A percentile compares a stretch with the other conserved stretches of the same genome.
These are phyloP conservation scores for Diaporthe destruens DNA, from an alignment of 2,329 filamentous ascomycete species.

Conservation along the genomic window DNA sequence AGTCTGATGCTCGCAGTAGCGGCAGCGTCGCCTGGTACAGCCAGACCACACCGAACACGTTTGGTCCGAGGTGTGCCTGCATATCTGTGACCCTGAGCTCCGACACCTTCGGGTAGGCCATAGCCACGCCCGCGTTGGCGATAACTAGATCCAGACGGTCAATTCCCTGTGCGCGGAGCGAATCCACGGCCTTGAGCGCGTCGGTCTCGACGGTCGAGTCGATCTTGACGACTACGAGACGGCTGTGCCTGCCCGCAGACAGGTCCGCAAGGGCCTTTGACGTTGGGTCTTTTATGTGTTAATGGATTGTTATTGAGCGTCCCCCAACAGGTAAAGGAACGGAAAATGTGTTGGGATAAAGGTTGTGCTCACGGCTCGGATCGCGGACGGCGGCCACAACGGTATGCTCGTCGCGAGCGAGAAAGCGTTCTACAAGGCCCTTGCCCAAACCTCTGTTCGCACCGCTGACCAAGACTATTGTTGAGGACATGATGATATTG, in stretches of 20 bases:
- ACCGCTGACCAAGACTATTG: slow-evolving; percentile 46
- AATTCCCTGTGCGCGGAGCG: slow-evolving; percentile 53
- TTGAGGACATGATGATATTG: slow-evolving; percentile 26
- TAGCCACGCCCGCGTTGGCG: slow-evolving; percentile 62
- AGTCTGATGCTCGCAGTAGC: slow-evolving; percentile 52
- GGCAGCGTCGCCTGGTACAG: slow-evolving; percentile 60
- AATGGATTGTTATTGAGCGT: not conserved
- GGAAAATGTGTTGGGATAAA: not conserved
- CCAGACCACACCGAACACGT: slow-evolving; percentile 56
- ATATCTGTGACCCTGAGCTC: slow-evolving; percentile 54
- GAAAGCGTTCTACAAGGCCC: slow-evolving; percentile 43
- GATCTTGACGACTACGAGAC: slow-evolving; percentile 57
- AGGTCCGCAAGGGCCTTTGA: slow-evolving; percentile 24
- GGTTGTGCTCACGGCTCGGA: not conserved
- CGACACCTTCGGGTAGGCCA: slow-evolving; percentile 49
- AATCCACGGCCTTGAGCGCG: slow-evolving; percentile 50
- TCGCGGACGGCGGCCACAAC: slow-evolving; percentile 38
- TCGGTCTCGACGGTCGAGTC: slow-evolving; percentile 54
- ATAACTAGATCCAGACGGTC: slow-evolving; percentile 62
- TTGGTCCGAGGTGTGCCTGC: slow-evolving; percentile 55
- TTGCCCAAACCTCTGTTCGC: slow-evolving; percentile 48
- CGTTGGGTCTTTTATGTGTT: not conserved
- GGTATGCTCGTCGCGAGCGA: slow-evolving; percentile 33
- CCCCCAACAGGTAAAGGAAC: not conserved
- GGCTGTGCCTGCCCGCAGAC: slow-evolving; percentile 48